A percentile compares a stretch with the other conserved stretches of the same genome.
phyloP scores from a whole-genome alignment of 257 asterid genomes.

The Nicotiana obtusifolia region DNA sequence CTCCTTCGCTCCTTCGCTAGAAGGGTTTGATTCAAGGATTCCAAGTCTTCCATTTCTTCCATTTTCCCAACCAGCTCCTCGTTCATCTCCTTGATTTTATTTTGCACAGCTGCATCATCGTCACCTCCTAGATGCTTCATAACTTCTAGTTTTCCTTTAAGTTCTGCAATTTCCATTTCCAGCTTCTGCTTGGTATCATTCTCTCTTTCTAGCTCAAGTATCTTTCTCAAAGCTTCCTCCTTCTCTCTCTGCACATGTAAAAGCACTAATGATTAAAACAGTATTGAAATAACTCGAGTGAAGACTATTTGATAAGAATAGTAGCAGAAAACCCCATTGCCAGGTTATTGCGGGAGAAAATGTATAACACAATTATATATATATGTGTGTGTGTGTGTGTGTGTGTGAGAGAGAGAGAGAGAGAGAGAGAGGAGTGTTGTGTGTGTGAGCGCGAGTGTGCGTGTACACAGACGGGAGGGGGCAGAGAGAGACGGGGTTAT shows the following conservation, averaged over 20 bases:
- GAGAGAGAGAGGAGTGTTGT: too few species aligned
- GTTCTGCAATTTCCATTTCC: constrained; percentile 32
- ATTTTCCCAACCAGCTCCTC: constrained; percentile 22
- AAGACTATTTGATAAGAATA: not conserved
- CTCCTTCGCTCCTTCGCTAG: constrained; percentile 22
- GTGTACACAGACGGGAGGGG: not conserved
- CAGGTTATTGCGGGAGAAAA: not conserved
- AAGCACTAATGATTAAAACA: not conserved
- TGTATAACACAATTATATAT: not conserved
- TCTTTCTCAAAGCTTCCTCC: constrained; percentile 19
- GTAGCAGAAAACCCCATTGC: not conserved
- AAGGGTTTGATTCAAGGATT: constrained; percentile 16
- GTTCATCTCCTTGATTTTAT: constrained; percentile 29
- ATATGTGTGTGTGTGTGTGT: too few species aligned
- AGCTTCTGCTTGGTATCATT: constrained; percentile 21
- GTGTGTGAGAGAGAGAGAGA: too few species aligned
- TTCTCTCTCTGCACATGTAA: constrained; percentile 46
- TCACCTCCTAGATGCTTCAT: constrained; percentile 40
- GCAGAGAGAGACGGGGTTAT: not conserved
- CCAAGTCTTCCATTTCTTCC: constrained; percentile 28
- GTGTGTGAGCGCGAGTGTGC: not conserved
- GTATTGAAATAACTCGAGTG: not conserved
- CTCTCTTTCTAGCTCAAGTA: constrained; percentile 27
- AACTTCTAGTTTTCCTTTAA: constrained; percentile 32
- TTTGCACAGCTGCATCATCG: constrained; percentile 35